Evolutionary conservation across 73 alveolate species (phyloP).

Genomic region (Paramecium biaurelia): DNA sequence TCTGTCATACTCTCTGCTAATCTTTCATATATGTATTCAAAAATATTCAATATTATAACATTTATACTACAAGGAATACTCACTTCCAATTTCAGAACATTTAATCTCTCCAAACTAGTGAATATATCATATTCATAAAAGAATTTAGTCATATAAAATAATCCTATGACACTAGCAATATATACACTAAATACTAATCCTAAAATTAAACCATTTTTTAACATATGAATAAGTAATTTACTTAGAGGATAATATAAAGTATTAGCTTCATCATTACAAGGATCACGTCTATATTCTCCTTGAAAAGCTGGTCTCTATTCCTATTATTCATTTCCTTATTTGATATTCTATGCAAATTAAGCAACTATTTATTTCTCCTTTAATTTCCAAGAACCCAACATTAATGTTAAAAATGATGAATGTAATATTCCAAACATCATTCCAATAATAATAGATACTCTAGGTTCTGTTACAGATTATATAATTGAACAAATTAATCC

Average conservation of each 20-base stretch:
- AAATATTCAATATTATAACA: constrained; percentile 6
- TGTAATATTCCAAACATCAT: neutral
- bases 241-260: constrained; percentile 22
- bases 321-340: neutral
- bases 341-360: constrained; percentile 29
- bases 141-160: constrained; percentile 41
- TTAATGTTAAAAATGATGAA: neutral
- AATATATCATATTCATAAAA: constrained; percentile 44
- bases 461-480: neutral
- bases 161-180: constrained; percentile 20
- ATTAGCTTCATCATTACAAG: constrained; percentile 50
- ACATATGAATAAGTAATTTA: neutral
- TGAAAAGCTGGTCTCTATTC: constrained; percentile 60
- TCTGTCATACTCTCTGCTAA: constrained; percentile 53
- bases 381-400: constrained; percentile 41
- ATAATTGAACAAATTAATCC: constrained; percentile 5
- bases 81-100: constrained; percentile 32
- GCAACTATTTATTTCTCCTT: constrained; percentile 19
- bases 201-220: neutral
- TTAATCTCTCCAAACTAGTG: neutral
- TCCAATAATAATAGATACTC: neutral
- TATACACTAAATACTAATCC: constrained; percentile 20
- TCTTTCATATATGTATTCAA: constrained; percentile 36
- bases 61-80: constrained; percentile 52
- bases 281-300: constrained; percentile 52